These are phyloP conservation scores for Endoconidiophora polonica DNA, from an alignment of 2,329 filamentous ascomycete genomes.

Conservation along the genomic window DNA sequence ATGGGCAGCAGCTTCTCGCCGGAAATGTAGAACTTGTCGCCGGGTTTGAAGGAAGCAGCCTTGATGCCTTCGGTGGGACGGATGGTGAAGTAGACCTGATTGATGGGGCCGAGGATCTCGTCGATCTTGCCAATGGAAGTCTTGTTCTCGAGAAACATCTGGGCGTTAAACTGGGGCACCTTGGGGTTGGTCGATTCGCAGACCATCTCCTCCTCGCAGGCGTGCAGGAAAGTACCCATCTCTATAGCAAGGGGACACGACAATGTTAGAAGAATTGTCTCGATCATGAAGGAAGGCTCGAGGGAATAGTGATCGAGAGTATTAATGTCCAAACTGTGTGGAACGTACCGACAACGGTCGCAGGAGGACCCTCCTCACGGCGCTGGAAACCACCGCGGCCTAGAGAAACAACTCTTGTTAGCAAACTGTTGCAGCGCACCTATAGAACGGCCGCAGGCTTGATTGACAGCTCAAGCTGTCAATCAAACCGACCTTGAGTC, in stretches of 20 bases:
- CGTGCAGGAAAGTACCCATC: slow-evolving; percentile 87
- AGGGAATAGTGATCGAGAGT: background rate
- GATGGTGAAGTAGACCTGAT: slow-evolving; percentile 96
- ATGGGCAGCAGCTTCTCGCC: slow-evolving; percentile 87
- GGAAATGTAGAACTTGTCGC: slow-evolving; percentile 94
- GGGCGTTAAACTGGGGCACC: slow-evolving; percentile 97
- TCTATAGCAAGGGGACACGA: slow-evolving; percentile 30
- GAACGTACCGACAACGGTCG: slow-evolving; percentile 22
- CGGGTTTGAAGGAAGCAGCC: slow-evolving; percentile 81
- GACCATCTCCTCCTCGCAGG: slow-evolving; percentile 94
- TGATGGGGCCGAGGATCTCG: slow-evolving; percentile 92
- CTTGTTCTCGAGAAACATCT: slow-evolving; percentile 99
- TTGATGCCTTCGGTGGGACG: slow-evolving; percentile 95
- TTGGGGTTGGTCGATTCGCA: slow-evolving; percentile 91
- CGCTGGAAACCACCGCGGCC: slow-evolving; percentile 25
- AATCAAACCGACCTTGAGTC: background rate
- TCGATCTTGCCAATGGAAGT: slow-evolving; percentile 91
- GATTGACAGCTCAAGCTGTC: background rate
- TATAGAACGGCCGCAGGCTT: background rate
- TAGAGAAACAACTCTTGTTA: slow-evolving; percentile 5
- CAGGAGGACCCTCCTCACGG: slow-evolving; percentile 25
- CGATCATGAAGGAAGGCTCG: background rate
- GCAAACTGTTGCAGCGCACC: background rate
- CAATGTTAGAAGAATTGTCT: slow-evolving; percentile 1
- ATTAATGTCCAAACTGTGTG: background rate